Evolutionary conservation across 116 monocot genomes (phyloP).

Genomic region (Trichopus zeylanicus): DNA sequence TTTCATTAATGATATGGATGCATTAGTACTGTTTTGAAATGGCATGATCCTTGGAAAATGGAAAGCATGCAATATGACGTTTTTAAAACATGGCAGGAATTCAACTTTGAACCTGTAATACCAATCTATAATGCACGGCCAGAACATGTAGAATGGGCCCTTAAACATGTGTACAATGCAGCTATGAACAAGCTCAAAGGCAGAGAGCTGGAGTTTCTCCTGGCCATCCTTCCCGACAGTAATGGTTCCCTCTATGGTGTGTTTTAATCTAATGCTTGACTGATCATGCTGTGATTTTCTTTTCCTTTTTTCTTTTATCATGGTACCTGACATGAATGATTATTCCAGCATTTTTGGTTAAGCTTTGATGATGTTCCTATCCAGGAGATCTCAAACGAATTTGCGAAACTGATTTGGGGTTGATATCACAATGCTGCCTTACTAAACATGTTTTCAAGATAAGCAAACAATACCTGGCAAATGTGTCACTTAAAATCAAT

Average conservation of each 20-base stretch:
- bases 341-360: not conserved
- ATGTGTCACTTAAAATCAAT: constrained; percentile 54
- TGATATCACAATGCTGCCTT: constrained; percentile 51
- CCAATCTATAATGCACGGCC: constrained; percentile 23
- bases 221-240: constrained; percentile 41
- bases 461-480: constrained; percentile 38
- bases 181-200: constrained; percentile 34
- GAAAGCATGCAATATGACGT: not conserved
- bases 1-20: too few species aligned
- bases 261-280: constrained; percentile 11
- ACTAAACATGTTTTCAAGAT: constrained; percentile 45
- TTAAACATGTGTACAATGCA: constrained; percentile 38
- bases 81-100: constrained; percentile 45
- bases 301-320: not conserved
- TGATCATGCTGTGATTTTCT: constrained; percentile 8
- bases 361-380: constrained; percentile 1
- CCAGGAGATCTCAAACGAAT: constrained; percentile 52
- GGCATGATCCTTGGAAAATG: too few species aligned
- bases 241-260: constrained; percentile 47
- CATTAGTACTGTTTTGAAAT: not conserved
- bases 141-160: constrained; percentile 41
- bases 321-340: not conserved
- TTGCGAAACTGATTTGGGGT: constrained; percentile 56
- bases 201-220: constrained; percentile 43
- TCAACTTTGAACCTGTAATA: constrained; percentile 37